Conservation (phyloP, 1,284 basidiomycete species). For the Apiotrichum siamense region DNA sequence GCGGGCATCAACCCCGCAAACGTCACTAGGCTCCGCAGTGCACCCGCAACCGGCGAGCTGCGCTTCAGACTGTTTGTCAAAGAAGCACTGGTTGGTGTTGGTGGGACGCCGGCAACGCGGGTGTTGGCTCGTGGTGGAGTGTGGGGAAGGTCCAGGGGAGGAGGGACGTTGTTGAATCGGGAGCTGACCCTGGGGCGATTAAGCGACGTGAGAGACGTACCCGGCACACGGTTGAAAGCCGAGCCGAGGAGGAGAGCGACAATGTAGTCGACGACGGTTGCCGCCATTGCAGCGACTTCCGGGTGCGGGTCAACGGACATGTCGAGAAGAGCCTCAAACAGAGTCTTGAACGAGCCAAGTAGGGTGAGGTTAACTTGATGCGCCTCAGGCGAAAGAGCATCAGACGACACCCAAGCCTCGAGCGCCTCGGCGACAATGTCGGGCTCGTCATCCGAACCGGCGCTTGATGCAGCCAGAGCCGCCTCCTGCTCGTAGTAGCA, state of each 20-base stretch:
- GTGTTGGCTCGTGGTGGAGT: neutral
- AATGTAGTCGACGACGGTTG: constrained; percentile 88
- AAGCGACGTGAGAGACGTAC: constrained; percentile 55
- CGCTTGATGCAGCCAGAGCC: constrained; percentile 50
- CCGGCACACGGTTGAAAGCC: constrained; percentile 68
- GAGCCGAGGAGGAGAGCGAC: constrained; percentile 83
- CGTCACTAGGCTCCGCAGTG: constrained; percentile 66
- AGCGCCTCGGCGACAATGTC: constrained; percentile 61
- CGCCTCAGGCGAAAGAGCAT: constrained; percentile 52
- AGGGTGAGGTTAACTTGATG: constrained; percentile 76
- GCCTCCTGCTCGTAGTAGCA: constrained; percentile 76
- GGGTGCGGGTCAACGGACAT: constrained; percentile 87
- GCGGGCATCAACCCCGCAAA: constrained; percentile 37
- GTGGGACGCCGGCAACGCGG: neutral
- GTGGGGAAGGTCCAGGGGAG: neutral
- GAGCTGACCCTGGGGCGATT: constrained; percentile 17
- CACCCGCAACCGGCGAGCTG: constrained; percentile 76
- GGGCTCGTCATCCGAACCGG: constrained; percentile 31
- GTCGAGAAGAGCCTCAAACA: constrained; percentile 84
- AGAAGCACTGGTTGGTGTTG: constrained; percentile 1
- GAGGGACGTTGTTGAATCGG: constrained; percentile 5
- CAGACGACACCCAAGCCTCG: constrained; percentile 64
- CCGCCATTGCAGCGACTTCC: constrained; percentile 84
- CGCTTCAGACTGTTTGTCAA: constrained; percentile 55
- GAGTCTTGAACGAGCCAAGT: constrained; percentile 84